Conservation (phyloP, 2,329 filamentous ascomycete species). For the Phialophora tarda region DNA sequence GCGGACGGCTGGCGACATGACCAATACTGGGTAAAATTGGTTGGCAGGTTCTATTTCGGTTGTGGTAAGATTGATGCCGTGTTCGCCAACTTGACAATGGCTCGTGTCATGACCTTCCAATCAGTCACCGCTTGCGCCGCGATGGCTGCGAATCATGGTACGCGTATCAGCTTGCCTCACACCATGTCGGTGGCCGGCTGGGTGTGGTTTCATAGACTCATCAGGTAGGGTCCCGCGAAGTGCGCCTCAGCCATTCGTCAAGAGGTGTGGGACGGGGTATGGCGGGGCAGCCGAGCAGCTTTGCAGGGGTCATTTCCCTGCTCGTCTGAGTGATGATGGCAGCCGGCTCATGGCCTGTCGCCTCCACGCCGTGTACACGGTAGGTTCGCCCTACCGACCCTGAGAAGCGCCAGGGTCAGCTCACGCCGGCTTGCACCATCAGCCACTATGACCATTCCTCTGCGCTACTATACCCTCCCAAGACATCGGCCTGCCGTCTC, state of each 20-base stretch:
- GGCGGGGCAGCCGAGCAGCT: constrained; percentile 16
- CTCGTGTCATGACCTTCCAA: constrained; percentile 11
- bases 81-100: constrained; percentile 1
- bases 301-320: constrained; percentile 1
- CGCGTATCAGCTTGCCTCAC: background rate
- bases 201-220: constrained; percentile 10
- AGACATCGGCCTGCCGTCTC: background rate
- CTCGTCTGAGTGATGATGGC: background rate
- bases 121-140: background rate
- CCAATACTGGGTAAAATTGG: background rate
- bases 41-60: background rate
- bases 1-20: background rate
- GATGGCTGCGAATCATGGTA: constrained; percentile 14
- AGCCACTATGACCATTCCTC: constrained; percentile 1
- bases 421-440: constrained; percentile 7
- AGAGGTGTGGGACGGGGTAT: constrained; percentile 3
- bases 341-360: background rate
- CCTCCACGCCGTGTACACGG: background rate
- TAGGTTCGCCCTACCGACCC: constrained; percentile 10
- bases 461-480: background rate
- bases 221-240: constrained; percentile 12
- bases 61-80: constrained; percentile 19
- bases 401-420: constrained; percentile 11
- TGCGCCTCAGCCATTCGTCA: background rate
- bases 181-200: constrained; percentile 11